These are phyloP conservation scores for Xerophyta viscosa DNA, from an alignment of 106 monocot species.

Conservation along the genomic window DNA sequence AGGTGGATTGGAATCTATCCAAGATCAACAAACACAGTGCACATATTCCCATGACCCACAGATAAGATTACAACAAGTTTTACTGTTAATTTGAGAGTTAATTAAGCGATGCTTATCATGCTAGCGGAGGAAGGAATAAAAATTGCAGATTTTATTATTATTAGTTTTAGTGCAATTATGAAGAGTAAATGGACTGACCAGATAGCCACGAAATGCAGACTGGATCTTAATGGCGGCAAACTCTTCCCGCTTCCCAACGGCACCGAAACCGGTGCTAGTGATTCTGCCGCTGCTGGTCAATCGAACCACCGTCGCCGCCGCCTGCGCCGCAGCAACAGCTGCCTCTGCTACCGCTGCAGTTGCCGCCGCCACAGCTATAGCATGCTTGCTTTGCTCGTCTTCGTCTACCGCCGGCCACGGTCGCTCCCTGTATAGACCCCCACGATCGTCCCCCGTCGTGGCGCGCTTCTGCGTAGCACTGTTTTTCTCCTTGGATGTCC, in stretches of 20 bases:
- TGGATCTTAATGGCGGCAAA: constrained; percentile 73
- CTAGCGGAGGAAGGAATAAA: too few species aligned
- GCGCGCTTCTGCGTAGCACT: neutral
- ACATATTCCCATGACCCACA: too few species aligned
- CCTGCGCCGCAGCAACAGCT: too few species aligned
- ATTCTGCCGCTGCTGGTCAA: constrained; percentile 75
- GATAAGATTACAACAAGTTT: too few species aligned
- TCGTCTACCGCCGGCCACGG: constrained; percentile 3
- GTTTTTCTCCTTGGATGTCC: constrained; percentile 55
- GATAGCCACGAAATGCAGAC: constrained; percentile 70
- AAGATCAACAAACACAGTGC: too few species aligned
- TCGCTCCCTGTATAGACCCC: constrained; percentile 14
- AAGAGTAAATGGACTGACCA: constrained; percentile 30
- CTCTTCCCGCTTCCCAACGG: constrained; percentile 27
- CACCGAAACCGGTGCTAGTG: constrained; percentile 9
- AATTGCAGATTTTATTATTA: too few species aligned
- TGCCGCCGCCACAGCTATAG: constrained; percentile 74
- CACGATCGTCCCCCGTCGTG: constrained; percentile 15
- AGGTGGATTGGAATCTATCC: too few species aligned
- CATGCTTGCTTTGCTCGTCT: constrained; percentile 50
- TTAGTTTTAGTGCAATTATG: too few species aligned
- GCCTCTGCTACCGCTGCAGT: constrained; percentile 80
- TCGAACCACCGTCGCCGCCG: constrained; percentile 62
- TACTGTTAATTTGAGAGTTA: too few species aligned
- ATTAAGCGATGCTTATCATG: too few species aligned